A percentile compares a stretch with the other conserved stretches of the same genome.
Conservation (phyloP, 495 filamentous ascomycete genomes). For the Aspergillus nidulans region DNA sequence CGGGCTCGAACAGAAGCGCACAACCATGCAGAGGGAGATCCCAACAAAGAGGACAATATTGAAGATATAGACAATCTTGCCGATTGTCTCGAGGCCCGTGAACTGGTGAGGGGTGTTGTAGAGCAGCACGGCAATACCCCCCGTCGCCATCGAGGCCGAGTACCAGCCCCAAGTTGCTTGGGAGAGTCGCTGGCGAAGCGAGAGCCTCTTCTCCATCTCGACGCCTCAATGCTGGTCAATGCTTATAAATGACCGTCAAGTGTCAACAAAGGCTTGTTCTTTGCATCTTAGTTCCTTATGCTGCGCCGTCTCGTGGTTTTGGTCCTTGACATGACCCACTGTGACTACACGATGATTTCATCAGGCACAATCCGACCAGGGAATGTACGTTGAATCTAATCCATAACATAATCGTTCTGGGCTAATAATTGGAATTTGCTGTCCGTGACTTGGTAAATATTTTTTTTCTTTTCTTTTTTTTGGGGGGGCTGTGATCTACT, state of each 20-base stretch:
- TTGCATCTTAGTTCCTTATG: too few species aligned
- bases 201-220: neutral
- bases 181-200: neutral
- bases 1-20: conserved; percentile 43
- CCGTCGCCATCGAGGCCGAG: conserved; percentile 30
- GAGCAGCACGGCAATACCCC: conserved; percentile 55
- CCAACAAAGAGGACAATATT: conserved; percentile 49
- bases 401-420: too few species aligned
- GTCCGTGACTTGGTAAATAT: too few species aligned
- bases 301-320: neutral
- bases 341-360: neutral
- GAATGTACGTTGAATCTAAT: too few species aligned
- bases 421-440: too few species aligned
- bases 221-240: too few species aligned
- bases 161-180: conserved; percentile 19
- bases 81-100: conserved; percentile 47
- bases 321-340: neutral
- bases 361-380: conserved; percentile 2
- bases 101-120: conserved; percentile 50
- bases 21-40: conserved; percentile 37
- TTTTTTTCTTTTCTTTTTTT: too few species aligned
- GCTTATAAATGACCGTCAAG: too few species aligned
- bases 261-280: too few species aligned
- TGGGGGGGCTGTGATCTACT: too few species aligned
- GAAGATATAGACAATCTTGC: conserved; percentile 53